These are phyloP conservation scores for Breynia disticha DNA, from an alignment of 441 rosid genomes.

Conservation along the genomic window DNA sequence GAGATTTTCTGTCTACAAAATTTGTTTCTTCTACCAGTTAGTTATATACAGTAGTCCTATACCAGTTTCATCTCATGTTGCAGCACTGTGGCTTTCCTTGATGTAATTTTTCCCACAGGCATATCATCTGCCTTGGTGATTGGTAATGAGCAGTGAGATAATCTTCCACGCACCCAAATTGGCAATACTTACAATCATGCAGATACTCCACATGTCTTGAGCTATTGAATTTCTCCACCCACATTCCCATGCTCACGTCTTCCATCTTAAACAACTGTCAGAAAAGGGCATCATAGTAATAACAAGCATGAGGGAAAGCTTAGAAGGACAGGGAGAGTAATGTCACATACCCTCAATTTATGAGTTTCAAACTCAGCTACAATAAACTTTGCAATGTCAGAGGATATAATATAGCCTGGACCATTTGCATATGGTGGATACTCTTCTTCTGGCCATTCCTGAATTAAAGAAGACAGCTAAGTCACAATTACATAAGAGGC, in stretches of 20 bases:
- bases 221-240: constrained; percentile 84
- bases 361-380: constrained; percentile 66
- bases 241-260: constrained; percentile 97
- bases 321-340: background rate
- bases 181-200: constrained; percentile 79
- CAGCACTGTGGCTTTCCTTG: constrained; percentile 64
- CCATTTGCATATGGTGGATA: constrained; percentile 98
- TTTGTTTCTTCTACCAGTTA: constrained; percentile 16
- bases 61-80: constrained; percentile 54
- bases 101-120: constrained; percentile 79
- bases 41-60: constrained; percentile 10
- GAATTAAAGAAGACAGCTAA: background rate
- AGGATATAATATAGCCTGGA: constrained; percentile 79
- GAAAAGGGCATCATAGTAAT: background rate
- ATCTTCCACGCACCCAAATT: constrained; percentile 73
- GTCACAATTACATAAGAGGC: background rate
- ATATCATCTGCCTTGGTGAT: constrained; percentile 94
- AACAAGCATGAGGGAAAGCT: too few relatives aligned
- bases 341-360: constrained; percentile 45
- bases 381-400: constrained; percentile 65
- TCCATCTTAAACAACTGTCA: constrained; percentile 93
- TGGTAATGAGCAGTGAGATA: constrained; percentile 94
- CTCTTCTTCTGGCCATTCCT: constrained; percentile 99
- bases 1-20: constrained; percentile 29
- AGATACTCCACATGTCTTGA: constrained; percentile 61